Conservation (phyloP, 164 flowering plant species). For the Liriodendron chinense region DNA sequence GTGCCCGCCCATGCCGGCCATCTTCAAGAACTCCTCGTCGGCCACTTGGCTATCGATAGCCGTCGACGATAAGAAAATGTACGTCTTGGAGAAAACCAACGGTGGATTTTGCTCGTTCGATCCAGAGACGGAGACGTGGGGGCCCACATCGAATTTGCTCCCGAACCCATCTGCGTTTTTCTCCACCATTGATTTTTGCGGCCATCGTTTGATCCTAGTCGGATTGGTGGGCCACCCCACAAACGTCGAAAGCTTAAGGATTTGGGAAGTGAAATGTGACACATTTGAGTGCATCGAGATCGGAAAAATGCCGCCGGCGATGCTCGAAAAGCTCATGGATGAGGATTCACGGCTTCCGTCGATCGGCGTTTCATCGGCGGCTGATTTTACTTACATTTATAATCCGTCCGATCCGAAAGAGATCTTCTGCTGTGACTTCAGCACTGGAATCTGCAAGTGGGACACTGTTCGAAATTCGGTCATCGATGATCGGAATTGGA, state of each 20-base stretch:
- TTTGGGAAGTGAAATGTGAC: constrained; percentile 48
- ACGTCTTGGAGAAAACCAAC: constrained; percentile 43
- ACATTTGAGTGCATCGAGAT: constrained; percentile 24
- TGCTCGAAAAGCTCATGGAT: constrained; percentile 34
- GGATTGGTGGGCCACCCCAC: constrained; percentile 40
- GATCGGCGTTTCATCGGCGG: constrained; percentile 23
- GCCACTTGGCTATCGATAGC: constrained; percentile 66
- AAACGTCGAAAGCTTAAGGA: constrained; percentile 27
- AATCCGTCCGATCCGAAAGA: constrained; percentile 34
- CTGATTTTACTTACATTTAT: constrained; percentile 32
- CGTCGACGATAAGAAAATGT: constrained; percentile 22
- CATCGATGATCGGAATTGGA: constrained; percentile 15
- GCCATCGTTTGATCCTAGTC: constrained; percentile 38
- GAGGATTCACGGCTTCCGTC: constrained; percentile 15
- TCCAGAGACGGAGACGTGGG: constrained; percentile 41
- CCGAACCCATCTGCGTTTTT: constrained; percentile 30
- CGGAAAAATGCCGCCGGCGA: constrained; percentile 47
- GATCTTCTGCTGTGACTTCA: constrained; percentile 46
- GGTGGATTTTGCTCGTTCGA: constrained; percentile 49
- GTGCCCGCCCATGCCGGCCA: constrained; percentile 56
- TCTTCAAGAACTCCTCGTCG: constrained; percentile 43
- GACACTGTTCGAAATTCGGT: constrained; percentile 28
- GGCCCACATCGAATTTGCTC: constrained; percentile 30
- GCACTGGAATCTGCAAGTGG: constrained; percentile 37
- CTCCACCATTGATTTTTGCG: constrained; percentile 32